These are phyloP conservation scores for Choiromyces venosus DNA, from an alignment of 495 filamentous ascomycete genomes.

Conservation along the genomic window DNA sequence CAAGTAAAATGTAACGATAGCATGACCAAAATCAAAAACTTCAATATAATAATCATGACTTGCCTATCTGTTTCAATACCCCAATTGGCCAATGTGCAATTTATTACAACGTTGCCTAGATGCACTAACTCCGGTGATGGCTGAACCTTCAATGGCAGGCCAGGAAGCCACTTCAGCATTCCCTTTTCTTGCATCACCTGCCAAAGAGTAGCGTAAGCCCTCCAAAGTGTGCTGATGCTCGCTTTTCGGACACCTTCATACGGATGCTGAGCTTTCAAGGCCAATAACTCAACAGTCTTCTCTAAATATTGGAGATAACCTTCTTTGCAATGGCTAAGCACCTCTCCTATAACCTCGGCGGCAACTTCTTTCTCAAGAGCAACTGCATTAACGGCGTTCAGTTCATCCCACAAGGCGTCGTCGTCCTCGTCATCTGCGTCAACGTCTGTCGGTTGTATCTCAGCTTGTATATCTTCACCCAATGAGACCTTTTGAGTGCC, in stretches of 20 bases:
- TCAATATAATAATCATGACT: conserved; percentile 40
- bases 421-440: conserved; percentile 61
- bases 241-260: conserved; percentile 94
- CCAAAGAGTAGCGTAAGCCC: conserved; percentile 88
- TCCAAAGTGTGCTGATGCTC: conserved; percentile 83
- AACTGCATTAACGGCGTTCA: conserved; percentile 72
- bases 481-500: conserved; percentile 52
- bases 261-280: conserved; percentile 72
- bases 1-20: conserved; percentile 28
- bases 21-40: conserved; percentile 25
- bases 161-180: conserved; percentile 78
- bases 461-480: conserved; percentile 52
- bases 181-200: conserved; percentile 72
- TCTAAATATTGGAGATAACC: conserved; percentile 81
- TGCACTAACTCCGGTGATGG: conserved; percentile 71
- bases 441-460: conserved; percentile 55
- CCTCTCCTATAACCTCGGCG: conserved; percentile 85
- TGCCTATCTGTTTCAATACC: conserved; percentile 88
- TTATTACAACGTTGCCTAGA: conserved; percentile 80
- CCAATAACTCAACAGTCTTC: conserved; percentile 75
- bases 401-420: conserved; percentile 47
- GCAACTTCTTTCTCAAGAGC: conserved; percentile 97
- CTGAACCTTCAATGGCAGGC: conserved; percentile 73
- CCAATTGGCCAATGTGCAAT: conserved; percentile 78
- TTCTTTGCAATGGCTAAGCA: conserved; percentile 74